phyloP scores from a whole-genome alignment of 2,329 filamentous ascomycete genomes.

The Alternaria postmessia region DNA sequence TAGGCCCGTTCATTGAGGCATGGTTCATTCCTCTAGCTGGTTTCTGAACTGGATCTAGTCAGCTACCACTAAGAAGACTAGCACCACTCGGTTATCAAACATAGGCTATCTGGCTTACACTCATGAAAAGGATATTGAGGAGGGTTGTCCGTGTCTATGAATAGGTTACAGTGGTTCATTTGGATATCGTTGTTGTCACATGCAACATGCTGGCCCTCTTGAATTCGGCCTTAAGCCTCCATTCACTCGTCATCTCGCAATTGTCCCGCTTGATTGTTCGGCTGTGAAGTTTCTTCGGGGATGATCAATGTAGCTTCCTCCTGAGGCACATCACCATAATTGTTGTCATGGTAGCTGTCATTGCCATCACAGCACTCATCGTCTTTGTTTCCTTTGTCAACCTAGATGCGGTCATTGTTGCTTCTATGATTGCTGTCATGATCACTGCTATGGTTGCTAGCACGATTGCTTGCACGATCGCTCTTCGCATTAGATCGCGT shows the following conservation, averaged over 20 bases:
- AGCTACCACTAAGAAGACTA: background rate
- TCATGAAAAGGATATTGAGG: fast-evolving
- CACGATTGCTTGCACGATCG: no score
- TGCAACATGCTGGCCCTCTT: background rate
- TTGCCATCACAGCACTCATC: background rate
- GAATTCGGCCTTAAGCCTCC: background rate
- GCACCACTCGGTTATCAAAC: no score
- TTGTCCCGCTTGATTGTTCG: background rate
- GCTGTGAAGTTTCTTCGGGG: background rate
- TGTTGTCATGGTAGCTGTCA: background rate
- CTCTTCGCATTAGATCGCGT: no score
- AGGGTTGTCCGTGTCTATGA: background rate
- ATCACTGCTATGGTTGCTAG: no score
- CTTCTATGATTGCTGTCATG: no score
- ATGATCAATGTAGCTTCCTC: background rate
- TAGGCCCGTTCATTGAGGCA: no score
- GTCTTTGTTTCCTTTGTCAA: background rate
- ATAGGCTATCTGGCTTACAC: background rate
- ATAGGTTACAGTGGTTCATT: background rate
- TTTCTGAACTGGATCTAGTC: no score
- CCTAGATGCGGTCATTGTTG: no score
- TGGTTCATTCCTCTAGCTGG: no score
- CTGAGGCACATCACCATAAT: background rate
- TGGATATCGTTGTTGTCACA: background rate
- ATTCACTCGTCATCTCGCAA: background rate